Percentiles rank a stretch among this genome's conserved stretches.
phyloP scores from a whole-genome alignment of 2,329 filamentous ascomycete species.

The Diaporthe velutina region DNA sequence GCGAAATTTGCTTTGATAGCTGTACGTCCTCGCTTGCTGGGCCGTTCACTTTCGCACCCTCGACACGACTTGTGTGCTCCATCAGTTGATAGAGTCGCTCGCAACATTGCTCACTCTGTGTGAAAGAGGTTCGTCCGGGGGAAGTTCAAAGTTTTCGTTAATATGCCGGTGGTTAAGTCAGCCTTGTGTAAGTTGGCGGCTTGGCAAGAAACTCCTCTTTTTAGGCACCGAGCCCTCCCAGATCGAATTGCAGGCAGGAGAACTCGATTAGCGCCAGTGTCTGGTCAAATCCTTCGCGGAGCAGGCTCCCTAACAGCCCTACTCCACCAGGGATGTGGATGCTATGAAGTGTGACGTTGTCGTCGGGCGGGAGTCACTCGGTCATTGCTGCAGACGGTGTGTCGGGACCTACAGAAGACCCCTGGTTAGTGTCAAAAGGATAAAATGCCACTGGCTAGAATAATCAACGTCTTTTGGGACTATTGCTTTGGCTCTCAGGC shows the following conservation, averaged over 20 bases:
- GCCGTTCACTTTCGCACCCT: no score
- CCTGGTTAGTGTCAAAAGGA: not conserved
- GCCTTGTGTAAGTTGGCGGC: conserved; percentile 7
- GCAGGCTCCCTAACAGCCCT: not conserved
- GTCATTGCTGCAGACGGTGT: not conserved
- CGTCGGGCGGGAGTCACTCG: conserved; percentile 3
- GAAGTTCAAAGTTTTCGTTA: not conserved
- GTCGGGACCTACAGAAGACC: not conserved
- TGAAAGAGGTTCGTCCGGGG: not conserved
- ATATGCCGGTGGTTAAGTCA: conserved; percentile 8
- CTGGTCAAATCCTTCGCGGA: not conserved
- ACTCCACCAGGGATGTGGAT: not conserved
- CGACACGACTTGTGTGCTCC: no score
- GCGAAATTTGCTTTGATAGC: not conserved
- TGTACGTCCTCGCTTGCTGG: not conserved
- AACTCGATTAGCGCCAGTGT: not conserved
- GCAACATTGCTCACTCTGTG: no score
- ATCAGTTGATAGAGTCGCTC: not conserved
- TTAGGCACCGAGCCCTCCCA: not conserved
- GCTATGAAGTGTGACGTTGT: not conserved
- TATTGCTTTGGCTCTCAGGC: not conserved
- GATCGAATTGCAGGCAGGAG: not conserved
- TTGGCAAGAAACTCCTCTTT: not conserved
- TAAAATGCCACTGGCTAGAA: not conserved
- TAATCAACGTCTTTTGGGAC: not conserved